These are phyloP conservation scores for Nicotiana noctiflora DNA, from an alignment of 257 asterid genomes.

Conservation along the genomic window DNA sequence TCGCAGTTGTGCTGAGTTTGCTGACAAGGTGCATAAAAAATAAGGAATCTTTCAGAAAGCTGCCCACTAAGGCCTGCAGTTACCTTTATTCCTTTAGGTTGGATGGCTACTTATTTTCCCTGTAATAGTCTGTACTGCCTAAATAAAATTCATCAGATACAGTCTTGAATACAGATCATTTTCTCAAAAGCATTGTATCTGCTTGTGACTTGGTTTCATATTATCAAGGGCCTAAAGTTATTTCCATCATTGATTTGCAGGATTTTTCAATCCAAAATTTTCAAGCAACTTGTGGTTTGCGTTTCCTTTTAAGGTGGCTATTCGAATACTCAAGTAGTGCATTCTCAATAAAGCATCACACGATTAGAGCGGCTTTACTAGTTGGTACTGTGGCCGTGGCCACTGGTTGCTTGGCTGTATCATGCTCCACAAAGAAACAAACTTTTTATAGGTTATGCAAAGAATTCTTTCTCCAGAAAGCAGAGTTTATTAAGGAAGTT, in stretches of 20 bases:
- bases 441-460: not conserved
- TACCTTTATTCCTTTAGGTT: slow-evolving; percentile 34
- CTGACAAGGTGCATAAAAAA: slow-evolving; percentile 35
- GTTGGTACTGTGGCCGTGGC: slow-evolving; percentile 47
- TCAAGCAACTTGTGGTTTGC: slow-evolving; percentile 43
- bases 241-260: slow-evolving; percentile 22
- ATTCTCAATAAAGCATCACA: slow-evolving; percentile 21
- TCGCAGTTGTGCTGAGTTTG: slow-evolving; percentile 53
- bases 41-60: slow-evolving; percentile 39
- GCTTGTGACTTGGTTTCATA: not conserved
- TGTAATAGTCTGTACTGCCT: not conserved
- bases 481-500: not conserved
- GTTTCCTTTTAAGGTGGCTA: slow-evolving; percentile 49
- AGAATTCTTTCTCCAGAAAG: not conserved
- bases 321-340: slow-evolving; percentile 34
- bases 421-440: slow-evolving; percentile 28
- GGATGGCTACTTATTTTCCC: slow-evolving; percentile 19
- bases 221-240: not conserved
- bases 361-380: slow-evolving; percentile 24
- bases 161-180: not conserved
- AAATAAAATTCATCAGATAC: not conserved
- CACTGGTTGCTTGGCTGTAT: slow-evolving; percentile 41
- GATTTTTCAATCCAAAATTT: slow-evolving; percentile 63
- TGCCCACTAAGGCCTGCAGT: slow-evolving; percentile 18
- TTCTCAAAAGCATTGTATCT: not conserved